A percentile compares a stretch with the other conserved stretches of the same genome.
These are phyloP conservation scores for Rhizoclosmatium hyalinum DNA, from an alignment of 371 early-diverging fungal genomes.

Conservation along the genomic window DNA sequence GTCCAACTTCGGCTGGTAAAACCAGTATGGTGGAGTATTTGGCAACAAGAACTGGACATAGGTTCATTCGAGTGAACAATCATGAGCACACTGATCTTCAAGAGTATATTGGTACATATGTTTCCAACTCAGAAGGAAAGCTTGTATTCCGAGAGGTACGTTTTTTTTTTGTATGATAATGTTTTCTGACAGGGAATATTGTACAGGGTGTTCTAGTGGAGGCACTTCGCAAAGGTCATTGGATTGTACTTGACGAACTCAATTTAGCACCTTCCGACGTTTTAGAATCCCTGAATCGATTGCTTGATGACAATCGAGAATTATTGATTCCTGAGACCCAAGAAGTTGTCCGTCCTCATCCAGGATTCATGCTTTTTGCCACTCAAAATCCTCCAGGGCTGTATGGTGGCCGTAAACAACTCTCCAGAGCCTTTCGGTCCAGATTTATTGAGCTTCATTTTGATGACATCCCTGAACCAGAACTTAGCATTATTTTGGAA, in stretches of 20 bases:
- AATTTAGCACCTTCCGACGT: conserved; percentile 99
- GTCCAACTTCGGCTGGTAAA: conserved; percentile 99
- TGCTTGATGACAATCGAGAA: conserved; percentile 99
- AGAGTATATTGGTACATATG: conserved; percentile 96
- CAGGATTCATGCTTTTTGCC: conserved; percentile 99
- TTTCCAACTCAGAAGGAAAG: conserved; percentile 78
- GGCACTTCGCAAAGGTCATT: conserved; percentile 96
- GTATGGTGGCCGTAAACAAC: conserved; percentile 98
- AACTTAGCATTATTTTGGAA: conserved; percentile 87
- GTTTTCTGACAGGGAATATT: not conserved
- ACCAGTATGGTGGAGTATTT: conserved; percentile 98
- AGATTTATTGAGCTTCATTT: conserved; percentile 98
- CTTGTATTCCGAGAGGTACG: conserved; percentile 89
- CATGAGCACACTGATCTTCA: conserved; percentile 99
- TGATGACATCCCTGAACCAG: conserved; percentile 90
- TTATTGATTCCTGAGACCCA: conserved; percentile 97
- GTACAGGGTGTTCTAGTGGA: conserved; percentile 88
- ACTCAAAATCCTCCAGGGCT: conserved; percentile 98
- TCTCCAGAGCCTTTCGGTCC: conserved; percentile 99
- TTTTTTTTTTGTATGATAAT: not conserved
- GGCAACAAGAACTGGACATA: conserved; percentile 91
- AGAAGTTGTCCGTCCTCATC: conserved; percentile 94
- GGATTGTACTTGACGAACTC: conserved; percentile 99
- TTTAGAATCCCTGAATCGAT: conserved; percentile 98
- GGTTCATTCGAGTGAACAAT: conserved; percentile 99